Evolutionary conservation across 2,329 filamentous ascomycete species (phyloP).

Genomic region (Rachicladosporium sp.): DNA sequence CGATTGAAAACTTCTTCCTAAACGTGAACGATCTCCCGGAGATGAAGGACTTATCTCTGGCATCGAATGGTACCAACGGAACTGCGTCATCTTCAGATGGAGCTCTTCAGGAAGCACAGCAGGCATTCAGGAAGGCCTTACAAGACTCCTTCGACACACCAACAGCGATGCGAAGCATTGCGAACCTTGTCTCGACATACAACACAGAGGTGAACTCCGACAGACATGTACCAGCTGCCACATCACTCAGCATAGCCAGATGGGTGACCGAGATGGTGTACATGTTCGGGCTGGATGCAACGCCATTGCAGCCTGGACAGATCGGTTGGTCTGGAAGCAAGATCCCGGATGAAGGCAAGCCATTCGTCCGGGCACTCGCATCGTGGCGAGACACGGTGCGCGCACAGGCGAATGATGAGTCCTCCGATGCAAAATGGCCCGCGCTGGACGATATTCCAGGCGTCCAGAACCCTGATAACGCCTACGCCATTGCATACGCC

Average conservation of each 20-base stretch:
- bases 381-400: slow-evolving; percentile 46
- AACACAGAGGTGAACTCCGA: slow-evolving; percentile 39
- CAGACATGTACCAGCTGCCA: slow-evolving; percentile 32
- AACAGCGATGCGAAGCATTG: slow-evolving; percentile 63
- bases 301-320: slow-evolving; percentile 28
- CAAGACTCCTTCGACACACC: slow-evolving; percentile 83
- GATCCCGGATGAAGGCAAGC: slow-evolving; percentile 46
- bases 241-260: slow-evolving; percentile 46
- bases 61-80: slow-evolving; percentile 17
- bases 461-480: slow-evolving; percentile 17
- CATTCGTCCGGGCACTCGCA: slow-evolving; percentile 49
- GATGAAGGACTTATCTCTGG: slow-evolving; percentile 3
- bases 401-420: slow-evolving; percentile 40
- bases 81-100: slow-evolving; percentile 27
- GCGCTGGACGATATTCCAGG: slow-evolving; percentile 15
- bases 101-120: slow-evolving; percentile 42
- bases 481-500: slow-evolving; percentile 38
- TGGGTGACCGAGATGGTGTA: slow-evolving; percentile 78
- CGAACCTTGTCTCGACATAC: slow-evolving; percentile 63
- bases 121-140: slow-evolving; percentile 52
- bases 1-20: slow-evolving; percentile 59
- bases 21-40: slow-evolving; percentile 40
- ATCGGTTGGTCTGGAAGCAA: slow-evolving; percentile 57
- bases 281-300: slow-evolving; percentile 68
- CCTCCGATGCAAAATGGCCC: slow-evolving; percentile 19